phyloP scores from a whole-genome alignment of 1,139 yeast species.

The Taphrina flavorubra region DNA sequence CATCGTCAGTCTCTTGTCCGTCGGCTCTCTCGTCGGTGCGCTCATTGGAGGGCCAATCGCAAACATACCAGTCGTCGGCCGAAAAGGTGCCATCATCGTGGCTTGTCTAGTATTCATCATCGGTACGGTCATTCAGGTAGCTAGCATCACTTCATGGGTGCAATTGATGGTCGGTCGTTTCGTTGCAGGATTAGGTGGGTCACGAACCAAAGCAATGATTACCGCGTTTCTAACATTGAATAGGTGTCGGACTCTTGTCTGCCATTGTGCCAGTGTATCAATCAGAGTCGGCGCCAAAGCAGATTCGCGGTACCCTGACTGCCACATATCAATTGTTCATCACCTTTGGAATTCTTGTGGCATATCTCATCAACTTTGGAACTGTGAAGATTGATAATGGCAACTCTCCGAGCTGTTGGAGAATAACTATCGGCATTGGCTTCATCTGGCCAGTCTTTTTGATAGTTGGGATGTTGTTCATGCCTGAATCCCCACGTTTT shows the following conservation, averaged over 20 bases:
- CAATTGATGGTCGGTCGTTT: conserved; percentile 54
- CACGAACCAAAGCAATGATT: background rate
- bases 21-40: conserved; percentile 63
- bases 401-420: conserved; percentile 55
- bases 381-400: conserved; percentile 63
- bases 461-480: conserved; percentile 63
- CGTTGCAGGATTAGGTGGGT: conserved; percentile 57
- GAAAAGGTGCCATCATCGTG: conserved; percentile 59
- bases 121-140: conserved; percentile 62
- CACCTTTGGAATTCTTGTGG: conserved; percentile 63
- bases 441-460: conserved; percentile 57
- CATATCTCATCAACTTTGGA: conserved; percentile 70
- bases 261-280: conserved; percentile 71
- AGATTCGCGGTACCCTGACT: conserved; percentile 71
- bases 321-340: conserved; percentile 71
- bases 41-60: conserved; percentile 57
- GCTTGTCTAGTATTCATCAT: conserved; percentile 58
- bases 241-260: conserved; percentile 69
- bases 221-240: conserved; percentile 48
- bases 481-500: conserved; percentile 84
- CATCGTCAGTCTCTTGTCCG: conserved; percentile 61
- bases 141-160: conserved; percentile 59
- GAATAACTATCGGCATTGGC: conserved; percentile 64
- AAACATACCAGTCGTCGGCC: conserved; percentile 58
- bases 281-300: conserved; percentile 73